These are phyloP conservation scores for Prinsepia uniflora DNA, from an alignment of 306 rosid genomes.

Conservation along the genomic window DNA sequence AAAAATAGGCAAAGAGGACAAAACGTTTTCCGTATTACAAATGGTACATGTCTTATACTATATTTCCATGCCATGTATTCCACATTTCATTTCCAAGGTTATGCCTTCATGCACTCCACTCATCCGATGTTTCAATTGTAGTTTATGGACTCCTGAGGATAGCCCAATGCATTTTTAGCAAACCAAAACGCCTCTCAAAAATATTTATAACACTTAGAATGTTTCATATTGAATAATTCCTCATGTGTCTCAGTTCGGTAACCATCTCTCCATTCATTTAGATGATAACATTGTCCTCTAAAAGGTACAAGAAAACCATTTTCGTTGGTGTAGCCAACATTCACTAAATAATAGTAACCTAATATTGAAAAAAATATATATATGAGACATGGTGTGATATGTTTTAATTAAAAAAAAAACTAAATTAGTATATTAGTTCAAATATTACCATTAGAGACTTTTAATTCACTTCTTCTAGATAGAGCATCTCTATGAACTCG, in stretches of 20 bases:
- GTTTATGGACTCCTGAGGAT: background rate
- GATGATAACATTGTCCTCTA: background rate
- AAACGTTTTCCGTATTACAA: too few species aligned
- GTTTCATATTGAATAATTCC: background rate
- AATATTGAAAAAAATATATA: too few species aligned
- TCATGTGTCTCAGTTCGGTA: background rate
- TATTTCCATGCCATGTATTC: too few species aligned
- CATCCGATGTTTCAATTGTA: background rate
- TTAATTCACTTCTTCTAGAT: background rate
- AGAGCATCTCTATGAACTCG: background rate
- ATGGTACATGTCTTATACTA: too few species aligned
- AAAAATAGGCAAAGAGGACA: too few species aligned
- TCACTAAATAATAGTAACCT: background rate
- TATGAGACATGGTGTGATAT: background rate
- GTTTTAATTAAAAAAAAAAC: too few species aligned
- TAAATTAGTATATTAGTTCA: too few species aligned
- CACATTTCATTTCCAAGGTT: background rate
- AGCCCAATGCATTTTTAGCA: background rate
- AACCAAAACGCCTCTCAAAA: background rate
- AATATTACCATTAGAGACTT: background rate
- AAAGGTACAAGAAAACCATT: background rate
- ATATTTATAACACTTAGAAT: too few species aligned
- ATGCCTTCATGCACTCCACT: background rate
- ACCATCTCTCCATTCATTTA: background rate
- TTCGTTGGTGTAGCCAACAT: slow-evolving; percentile 4